These are phyloP conservation scores for Apophysomyces elegans DNA, from an alignment of 371 early-diverging fungal genomes.

Conservation along the genomic window DNA sequence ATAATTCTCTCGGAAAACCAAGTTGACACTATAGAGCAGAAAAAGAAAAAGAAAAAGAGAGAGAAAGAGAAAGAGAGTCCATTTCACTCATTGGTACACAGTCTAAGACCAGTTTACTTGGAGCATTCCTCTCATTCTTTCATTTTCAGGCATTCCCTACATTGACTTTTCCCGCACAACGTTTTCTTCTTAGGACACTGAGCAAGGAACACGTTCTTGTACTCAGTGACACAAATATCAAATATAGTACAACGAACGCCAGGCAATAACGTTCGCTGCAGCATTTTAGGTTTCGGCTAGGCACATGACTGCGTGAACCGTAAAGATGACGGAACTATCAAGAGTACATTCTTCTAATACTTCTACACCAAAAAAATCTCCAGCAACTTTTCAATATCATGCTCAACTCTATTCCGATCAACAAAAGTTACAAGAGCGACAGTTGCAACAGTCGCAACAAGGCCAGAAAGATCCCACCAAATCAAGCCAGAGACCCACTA, in stretches of 20 bases:
- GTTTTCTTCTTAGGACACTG: slow-evolving; percentile 1
- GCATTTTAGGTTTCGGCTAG: background rate
- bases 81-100: background rate
- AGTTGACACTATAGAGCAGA: background rate
- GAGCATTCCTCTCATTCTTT: background rate
- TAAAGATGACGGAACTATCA: slow-evolving; percentile 11
- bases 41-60: too few relatives aligned
- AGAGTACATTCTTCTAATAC: background rate
- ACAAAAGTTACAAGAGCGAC: slow-evolving; percentile 40
- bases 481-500: slow-evolving; percentile 5
- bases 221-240: slow-evolving; percentile 8
- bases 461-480: slow-evolving; percentile 10
- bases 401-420: slow-evolving; percentile 50
- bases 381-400: slow-evolving; percentile 52
- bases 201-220: slow-evolving; percentile 9
- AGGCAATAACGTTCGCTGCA: slow-evolving; percentile 4
- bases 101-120: background rate
- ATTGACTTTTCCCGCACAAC: background rate
- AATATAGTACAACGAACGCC: background rate
- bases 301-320: slow-evolving; percentile 2
- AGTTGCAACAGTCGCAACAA: slow-evolving; percentile 32
- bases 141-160: background rate
- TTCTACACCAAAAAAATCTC: slow-evolving; percentile 15
- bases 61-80: too few relatives aligned
- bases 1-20: background rate